Evolutionary conservation across 2,329 filamentous ascomycete genomes (phyloP), one percentile per base, ranked within the genome.

Genomic region (Cucurbitaria berberidis): DNA sequence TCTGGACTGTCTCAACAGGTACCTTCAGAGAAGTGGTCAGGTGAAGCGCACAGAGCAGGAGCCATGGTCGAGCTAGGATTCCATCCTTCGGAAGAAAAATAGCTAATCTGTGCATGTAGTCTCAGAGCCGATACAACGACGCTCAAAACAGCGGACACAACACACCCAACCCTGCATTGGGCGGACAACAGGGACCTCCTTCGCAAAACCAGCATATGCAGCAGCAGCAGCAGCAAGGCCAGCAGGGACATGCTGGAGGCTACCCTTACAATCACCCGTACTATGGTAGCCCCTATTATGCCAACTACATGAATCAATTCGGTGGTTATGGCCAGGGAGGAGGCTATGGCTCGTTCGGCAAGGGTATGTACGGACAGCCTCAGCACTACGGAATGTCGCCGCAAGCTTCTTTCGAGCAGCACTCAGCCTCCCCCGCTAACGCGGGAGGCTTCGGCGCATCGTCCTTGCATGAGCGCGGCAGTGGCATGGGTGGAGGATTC

Each of bases 81-180:
- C n/a, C 35, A 43, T 22, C 19, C 43, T n/a, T 34, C 42, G 24
- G 7, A 18, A 22, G 29, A 16, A 40, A 41, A 32, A 27, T 32
- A 46, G 19, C 66, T 70, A 51, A 70, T n/a, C 60, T 47, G 48
- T 10, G 6, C 30, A 38, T 51, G 45, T 61, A 75, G 67, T 52
- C 63, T 34, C 90, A 93, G 73, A 90, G 86, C 73, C 89, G 88
- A 63, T 88, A 88, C 68, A 83, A 86, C 58, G 91, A 96, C 49
- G 84, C 85, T 57, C 90, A 92, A 68, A 91, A 89, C 79, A 96
- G 91, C 73, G 93, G 92, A 39, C 89, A 95, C 74, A 93, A 89
- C 67, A 97, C 93, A 2, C 93, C 93, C 30, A 95, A 96, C 78
- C 92, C 93, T 24, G 82, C 88, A 35, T 75, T 85, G 54, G 82